phyloP scores from a whole-genome alignment of 495 filamentous ascomycete genomes.

The Neurospora pannonica region DNA sequence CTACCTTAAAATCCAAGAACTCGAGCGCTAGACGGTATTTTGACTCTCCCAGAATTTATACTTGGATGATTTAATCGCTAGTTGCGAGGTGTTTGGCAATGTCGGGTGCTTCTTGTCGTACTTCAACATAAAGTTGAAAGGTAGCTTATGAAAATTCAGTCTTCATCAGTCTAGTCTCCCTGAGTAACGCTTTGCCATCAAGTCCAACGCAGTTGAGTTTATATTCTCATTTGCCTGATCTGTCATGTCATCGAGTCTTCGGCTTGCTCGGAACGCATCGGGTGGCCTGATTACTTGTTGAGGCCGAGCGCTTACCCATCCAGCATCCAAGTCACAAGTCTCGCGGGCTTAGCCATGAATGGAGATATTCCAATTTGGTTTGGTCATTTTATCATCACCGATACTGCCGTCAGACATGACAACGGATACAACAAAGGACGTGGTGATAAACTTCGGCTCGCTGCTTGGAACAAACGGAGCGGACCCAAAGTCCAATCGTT shows the following conservation, averaged over 20 bases:
- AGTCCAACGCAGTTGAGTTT: neutral
- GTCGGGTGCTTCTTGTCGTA: neutral
- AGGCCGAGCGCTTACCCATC: neutral
- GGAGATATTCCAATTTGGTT: too few relatives aligned
- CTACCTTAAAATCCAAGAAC: neutral
- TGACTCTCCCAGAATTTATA: neutral
- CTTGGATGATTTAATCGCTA: neutral
- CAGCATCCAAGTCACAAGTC: too few relatives aligned
- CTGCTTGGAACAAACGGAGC: neutral
- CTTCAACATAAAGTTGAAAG: neutral
- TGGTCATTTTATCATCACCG: neutral
- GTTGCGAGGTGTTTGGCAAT: neutral
- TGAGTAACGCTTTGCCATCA: neutral
- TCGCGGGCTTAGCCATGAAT: too few relatives aligned
- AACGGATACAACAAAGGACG: neutral
- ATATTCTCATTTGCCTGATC: neutral
- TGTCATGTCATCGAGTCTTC: neutral
- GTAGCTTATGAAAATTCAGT: neutral
- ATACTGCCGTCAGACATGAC: neutral
- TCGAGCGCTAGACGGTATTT: neutral
- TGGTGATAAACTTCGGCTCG: neutral
- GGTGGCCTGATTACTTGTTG: neutral
- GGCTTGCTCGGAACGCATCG: neutral
- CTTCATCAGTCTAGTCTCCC: neutral
- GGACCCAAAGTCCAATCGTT: neutral